These are phyloP conservation scores for Cystobasidium ongulense DNA, from an alignment of 768 basidiomycete genomes.

Conservation along the genomic window DNA sequence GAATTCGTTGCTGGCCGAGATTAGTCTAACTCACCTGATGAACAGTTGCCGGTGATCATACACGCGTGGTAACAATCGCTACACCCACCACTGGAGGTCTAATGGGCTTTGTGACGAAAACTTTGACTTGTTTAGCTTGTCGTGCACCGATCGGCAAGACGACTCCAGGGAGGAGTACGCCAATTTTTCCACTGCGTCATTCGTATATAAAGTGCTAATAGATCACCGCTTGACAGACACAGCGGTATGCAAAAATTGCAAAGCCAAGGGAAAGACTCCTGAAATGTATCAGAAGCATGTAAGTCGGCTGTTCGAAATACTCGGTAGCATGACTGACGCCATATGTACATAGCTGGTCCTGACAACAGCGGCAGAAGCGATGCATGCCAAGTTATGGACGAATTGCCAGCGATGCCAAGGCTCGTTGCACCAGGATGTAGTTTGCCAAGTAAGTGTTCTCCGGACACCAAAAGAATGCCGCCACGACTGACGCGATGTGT, in stretches of 20 bases:
- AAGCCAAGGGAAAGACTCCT: constrained; percentile 57
- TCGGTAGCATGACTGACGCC: neutral
- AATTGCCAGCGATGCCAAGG: constrained; percentile 99
- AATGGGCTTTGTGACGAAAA: constrained; percentile 98
- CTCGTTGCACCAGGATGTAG: constrained; percentile 67
- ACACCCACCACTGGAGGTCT: constrained; percentile 92
- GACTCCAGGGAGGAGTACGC: constrained; percentile 44
- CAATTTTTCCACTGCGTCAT: neutral
- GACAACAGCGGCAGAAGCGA: constrained; percentile 57
- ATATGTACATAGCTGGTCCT: neutral
- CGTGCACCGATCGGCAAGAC: constrained; percentile 65
- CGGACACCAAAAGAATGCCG: neutral
- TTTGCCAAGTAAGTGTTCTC: constrained; percentile 34
- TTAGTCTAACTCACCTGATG: neutral
- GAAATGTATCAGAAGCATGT: constrained; percentile 92
- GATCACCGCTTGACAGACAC: constrained; percentile 54
- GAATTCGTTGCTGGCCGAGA: neutral
- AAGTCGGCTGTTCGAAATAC: constrained; percentile 31
- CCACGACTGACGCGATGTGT: neutral
- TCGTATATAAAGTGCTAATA: neutral
- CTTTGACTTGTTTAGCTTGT: constrained; percentile 87
- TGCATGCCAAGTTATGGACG: constrained; percentile 92
- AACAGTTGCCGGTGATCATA: constrained; percentile 89
- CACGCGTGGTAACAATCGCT: constrained; percentile 86
- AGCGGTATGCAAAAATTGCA: constrained; percentile 90